phyloP scores from a whole-genome alignment of 1,284 basidiomycete genomes.

The Tilletia horrida region DNA sequence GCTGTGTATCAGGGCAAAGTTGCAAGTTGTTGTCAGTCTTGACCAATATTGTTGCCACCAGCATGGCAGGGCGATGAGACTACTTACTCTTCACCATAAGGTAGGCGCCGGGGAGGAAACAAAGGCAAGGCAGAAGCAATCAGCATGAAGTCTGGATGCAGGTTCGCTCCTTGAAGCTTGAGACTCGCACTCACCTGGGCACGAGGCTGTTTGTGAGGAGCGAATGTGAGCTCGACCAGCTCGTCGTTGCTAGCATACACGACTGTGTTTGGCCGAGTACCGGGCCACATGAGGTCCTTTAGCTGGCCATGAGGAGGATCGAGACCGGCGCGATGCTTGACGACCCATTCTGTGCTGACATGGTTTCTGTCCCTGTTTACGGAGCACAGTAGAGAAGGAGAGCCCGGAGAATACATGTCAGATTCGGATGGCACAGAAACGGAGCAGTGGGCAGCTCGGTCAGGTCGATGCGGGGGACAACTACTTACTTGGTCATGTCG shows the following conservation, averaged over 20 bases:
- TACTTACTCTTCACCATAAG: not conserved
- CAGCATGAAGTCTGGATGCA: not conserved
- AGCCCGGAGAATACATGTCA: no score
- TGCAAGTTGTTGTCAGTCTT: not conserved
- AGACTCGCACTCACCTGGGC: not conserved
- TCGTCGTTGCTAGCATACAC: slow-evolving; percentile 37
- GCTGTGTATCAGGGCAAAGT: slow-evolving; percentile 49
- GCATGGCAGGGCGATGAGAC: no score
- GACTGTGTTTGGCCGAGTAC: slow-evolving; percentile 22
- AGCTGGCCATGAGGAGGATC: slow-evolving; percentile 3
- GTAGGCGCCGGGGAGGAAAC: not conserved
- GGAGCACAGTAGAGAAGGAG: not conserved
- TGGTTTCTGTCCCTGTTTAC: not conserved
- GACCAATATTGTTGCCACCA: not conserved
- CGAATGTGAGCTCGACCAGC: slow-evolving; percentile 38
- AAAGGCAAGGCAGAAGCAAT: not conserved
- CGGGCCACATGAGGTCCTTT: slow-evolving; percentile 17
- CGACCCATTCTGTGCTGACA: slow-evolving; percentile 2
- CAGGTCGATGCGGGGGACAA: no score
- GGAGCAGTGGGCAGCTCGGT: no score
- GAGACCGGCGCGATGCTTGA: slow-evolving; percentile 12
- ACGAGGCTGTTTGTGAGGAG: slow-evolving; percentile 24
- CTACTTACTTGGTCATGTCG: no score
- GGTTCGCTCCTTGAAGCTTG: not conserved
- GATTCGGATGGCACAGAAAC: no score